Evolutionary conservation across 768 basidiomycete genomes (phyloP).

Genomic region (Auricularia heimuer): DNA sequence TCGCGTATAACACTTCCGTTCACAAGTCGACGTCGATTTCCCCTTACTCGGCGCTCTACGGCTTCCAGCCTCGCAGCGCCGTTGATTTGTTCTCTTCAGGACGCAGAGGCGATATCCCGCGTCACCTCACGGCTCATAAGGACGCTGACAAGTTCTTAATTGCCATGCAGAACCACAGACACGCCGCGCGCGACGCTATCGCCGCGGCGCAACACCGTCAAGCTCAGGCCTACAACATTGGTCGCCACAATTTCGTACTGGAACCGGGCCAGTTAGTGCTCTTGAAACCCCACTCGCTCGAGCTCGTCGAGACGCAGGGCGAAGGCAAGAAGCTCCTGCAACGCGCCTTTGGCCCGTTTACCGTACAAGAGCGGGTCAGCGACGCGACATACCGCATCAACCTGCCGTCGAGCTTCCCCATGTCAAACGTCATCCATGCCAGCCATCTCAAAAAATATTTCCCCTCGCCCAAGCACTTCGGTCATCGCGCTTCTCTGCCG

Average conservation of each 20-base stretch:
- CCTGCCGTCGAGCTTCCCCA: neutral
- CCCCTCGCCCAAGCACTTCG: neutral
- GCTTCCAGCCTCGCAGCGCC: constrained; percentile 17
- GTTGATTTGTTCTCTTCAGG: neutral
- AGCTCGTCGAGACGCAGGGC: neutral
- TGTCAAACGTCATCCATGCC: neutral
- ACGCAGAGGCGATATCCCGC: neutral
- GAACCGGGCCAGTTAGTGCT: neutral
- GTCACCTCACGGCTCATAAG: neutral
- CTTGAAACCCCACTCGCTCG: neutral
- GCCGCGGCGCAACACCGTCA: neutral
- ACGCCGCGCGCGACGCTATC: neutral
- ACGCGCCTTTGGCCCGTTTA: neutral
- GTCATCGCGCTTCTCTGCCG: neutral
- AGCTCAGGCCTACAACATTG: neutral
- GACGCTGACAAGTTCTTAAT: neutral
- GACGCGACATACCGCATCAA: neutral
- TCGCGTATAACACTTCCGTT: constrained; percentile 29
- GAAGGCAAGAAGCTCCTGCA: constrained; percentile 2
- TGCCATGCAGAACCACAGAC: neutral
- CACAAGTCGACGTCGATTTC: constrained; percentile 25
- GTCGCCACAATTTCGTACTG: constrained; percentile 2
- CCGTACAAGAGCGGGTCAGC: no score
- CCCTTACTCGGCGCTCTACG: constrained; percentile 29
- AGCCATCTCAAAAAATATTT: neutral